Evolutionary conservation across 192 early-diverging fungal species (phyloP), one percentile per base, ranked within the genome.

Genomic region (Gamsiella multidivaricata): DNA sequence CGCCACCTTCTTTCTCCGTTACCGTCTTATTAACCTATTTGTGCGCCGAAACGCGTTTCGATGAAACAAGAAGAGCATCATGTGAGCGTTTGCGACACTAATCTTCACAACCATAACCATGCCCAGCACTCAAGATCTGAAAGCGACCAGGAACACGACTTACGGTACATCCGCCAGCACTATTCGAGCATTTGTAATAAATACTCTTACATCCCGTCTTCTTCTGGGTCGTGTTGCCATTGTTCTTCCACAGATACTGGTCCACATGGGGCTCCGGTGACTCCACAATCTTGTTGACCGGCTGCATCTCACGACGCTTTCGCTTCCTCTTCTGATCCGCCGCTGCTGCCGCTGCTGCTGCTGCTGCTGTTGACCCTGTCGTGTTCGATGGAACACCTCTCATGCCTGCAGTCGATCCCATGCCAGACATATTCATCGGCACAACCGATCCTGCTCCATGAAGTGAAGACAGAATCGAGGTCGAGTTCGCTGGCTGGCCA

Each of bases 141-240:
- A 49, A 8, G 17, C 18, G 6, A n/a, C 18, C 12, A 42, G 5
- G 54, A 32, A 47, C 0, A 39, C 3, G 23, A 53, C 68, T 62
- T 58, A 71, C 64, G 34, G 64, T 65, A 41, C 72, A 83, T 61
- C 84, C 87, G 59, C 76, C 80, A 46, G 70, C 80, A 39, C 85
- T 85, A 59, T 88, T 88, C 14, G 83, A 80, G 59, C 87, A 88
- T 43, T 88, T 88, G 69, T 86, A 86, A 59, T 88, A 88, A 53
- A 86, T 79, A 62, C 87, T 88, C 59, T 82, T 85, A 37, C 81
- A 81, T 29, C 85, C 85, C 26, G 85, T 86, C 61, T 85, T 85
- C 67, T 81, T 85, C 46, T 86, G 85, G 6, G 80, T 82, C 28
- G 87, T 88, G 41, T 88, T 88, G 14, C 87, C 87, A 60, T 88